These are phyloP conservation scores for Solanum bulbocastanum DNA, from an alignment of 257 asterid genomes.

Conservation along the genomic window DNA sequence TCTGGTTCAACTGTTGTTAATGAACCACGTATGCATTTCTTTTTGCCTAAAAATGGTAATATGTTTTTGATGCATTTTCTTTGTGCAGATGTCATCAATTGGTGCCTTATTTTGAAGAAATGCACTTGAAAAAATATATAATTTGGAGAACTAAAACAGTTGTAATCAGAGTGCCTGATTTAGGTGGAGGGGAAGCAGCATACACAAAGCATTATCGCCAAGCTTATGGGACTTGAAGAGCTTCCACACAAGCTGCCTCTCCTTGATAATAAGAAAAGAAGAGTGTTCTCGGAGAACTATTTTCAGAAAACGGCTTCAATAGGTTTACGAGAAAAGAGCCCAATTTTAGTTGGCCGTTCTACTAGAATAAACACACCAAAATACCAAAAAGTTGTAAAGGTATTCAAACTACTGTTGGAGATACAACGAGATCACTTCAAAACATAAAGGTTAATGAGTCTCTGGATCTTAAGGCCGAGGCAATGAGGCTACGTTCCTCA, in stretches of 20 bases:
- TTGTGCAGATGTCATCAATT: background rate
- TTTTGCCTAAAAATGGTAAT: background rate
- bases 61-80: background rate
- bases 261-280: conserved; percentile 3
- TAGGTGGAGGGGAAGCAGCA: conserved; percentile 29
- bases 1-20: background rate
- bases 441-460: conserved; percentile 8
- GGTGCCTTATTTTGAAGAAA: background rate
- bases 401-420: background rate
- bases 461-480: background rate
- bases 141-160: background rate
- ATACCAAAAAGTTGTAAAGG: conserved; percentile 5
- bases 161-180: conserved; percentile 8
- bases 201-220: conserved; percentile 42
- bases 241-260: conserved; percentile 15
- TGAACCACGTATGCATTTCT: background rate
- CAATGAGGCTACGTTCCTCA: background rate
- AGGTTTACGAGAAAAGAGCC: conserved; percentile 32
- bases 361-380: conserved; percentile 5
- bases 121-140: background rate
- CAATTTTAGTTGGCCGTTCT: conserved; percentile 8
- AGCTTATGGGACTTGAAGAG: conserved; percentile 44
- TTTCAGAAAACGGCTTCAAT: conserved; percentile 38
- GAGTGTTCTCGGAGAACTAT: conserved; percentile 49
- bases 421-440: conserved; percentile 18